Percentiles rank a stretch among this genome's conserved stretches.
Conservation (phyloP, 345 rosid genomes). For the Arabidopsis thaliana region DNA sequence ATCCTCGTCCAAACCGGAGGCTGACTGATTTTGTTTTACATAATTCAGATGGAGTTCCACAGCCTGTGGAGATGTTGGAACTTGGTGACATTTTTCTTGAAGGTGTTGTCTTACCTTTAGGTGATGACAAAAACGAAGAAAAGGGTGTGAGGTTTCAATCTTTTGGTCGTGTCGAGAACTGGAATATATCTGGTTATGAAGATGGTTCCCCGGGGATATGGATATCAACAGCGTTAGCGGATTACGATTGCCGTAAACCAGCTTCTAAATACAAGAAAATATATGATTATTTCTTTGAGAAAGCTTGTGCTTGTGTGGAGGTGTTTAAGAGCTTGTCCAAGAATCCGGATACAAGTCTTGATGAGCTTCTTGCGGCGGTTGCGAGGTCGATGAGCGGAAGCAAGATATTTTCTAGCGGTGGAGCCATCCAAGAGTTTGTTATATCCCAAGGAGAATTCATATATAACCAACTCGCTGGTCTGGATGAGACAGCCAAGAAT, state of each 20-base stretch:
- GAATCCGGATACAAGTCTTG: constrained; percentile 55
- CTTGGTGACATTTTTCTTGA: constrained; percentile 54
- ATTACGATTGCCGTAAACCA: constrained; percentile 61
- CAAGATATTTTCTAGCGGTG: constrained; percentile 51
- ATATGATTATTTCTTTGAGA: constrained; percentile 57
- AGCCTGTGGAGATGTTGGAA: constrained; percentile 63
- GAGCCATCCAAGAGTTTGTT: constrained; percentile 55
- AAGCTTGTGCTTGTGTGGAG: constrained; percentile 60
- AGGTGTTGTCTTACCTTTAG: constrained; percentile 57
- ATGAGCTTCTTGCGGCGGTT: constrained; percentile 64
- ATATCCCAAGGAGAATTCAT: constrained; percentile 67
- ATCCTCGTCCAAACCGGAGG: constrained; percentile 57
- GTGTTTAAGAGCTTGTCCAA: constrained; percentile 62
- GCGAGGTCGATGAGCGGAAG: constrained; percentile 61
- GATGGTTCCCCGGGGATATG: constrained; percentile 65
- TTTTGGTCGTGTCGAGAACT: constrained; percentile 58
- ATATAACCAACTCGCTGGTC: constrained; percentile 62
- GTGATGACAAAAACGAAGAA: constrained; percentile 49
- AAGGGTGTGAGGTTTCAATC: constrained; percentile 57
- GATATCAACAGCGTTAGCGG: constrained; percentile 64
- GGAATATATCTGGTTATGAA: constrained; percentile 71
- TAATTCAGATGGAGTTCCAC: constrained; percentile 46
- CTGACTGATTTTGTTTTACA: constrained; percentile 58
- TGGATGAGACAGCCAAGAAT: constrained; percentile 60
- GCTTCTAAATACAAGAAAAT: constrained; percentile 55